These are phyloP conservation scores for Colletotrichum orbiculare DNA, from an alignment of 2,329 filamentous ascomycete species.

Conservation along the genomic window DNA sequence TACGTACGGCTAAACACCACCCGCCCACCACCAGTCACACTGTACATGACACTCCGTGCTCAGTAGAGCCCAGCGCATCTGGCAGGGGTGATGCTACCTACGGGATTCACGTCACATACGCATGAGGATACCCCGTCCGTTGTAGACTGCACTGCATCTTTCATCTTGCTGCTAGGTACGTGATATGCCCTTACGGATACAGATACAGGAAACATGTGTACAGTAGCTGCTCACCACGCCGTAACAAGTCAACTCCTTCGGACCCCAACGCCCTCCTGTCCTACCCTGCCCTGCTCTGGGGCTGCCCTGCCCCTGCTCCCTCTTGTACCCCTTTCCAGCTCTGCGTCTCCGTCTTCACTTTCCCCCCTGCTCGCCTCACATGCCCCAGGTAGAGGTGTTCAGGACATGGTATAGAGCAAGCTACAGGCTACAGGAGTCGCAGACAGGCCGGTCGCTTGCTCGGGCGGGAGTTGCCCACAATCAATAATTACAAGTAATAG, in stretches of 20 bases:
- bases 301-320: conserved; percentile 12
- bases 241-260: not conserved
- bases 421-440: not conserved
- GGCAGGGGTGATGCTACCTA: too few species aligned
- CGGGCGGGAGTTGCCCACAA: conserved; percentile 10
- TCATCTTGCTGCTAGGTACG: too few species aligned
- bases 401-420: conserved; percentile 2
- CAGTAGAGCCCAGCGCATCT: too few species aligned
- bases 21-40: not conserved
- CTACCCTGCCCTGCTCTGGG: conserved; percentile 14
- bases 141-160: too few species aligned
- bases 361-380: conserved; percentile 8
- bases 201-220: too few species aligned
- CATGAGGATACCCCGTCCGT: too few species aligned
- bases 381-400: conserved; percentile 24
- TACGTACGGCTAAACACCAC: conserved; percentile 2
- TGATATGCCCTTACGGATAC: too few species aligned
- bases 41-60: too few species aligned
- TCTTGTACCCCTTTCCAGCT: conserved; percentile 14
- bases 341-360: conserved; percentile 12
- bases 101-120: too few species aligned
- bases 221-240: not conserved
- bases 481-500: conserved; percentile 8
- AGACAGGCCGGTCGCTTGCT: conserved; percentile 9
- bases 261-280: conserved; percentile 4